Evolutionary conservation across 2,329 filamentous ascomycete species (phyloP), one percentile per base, ranked within the genome.

Genomic region (Epichloe typhina): DNA sequence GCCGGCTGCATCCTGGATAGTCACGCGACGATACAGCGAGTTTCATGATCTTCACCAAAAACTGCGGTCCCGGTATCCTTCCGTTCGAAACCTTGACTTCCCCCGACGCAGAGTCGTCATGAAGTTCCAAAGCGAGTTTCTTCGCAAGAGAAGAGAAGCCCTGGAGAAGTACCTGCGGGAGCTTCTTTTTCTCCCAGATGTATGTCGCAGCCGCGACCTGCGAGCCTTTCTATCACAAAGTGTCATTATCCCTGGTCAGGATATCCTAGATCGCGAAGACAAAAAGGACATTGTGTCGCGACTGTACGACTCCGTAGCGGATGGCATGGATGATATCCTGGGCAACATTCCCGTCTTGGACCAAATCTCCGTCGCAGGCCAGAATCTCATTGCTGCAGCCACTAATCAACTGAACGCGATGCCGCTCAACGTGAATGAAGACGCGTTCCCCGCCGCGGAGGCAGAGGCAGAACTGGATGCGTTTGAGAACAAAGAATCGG

Each of bases 251-350:
- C 77, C 79, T 50, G 76, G 78, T 17, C 76, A 82, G 50, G 71
- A 78, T 50, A 57, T 75, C 26, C 67, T 79, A 46, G 76, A 76
- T 48, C 74, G 72, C 6, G 80, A 84, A 50, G 80, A 80, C 59
- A 86, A 86, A 66, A 84, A 79, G 64, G 87, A 97, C 63, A 90
- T 98, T 65, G 93, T 98, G 56, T 89, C 88, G 0, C 83, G 93
- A 4, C 82, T 98, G 46, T 98, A 97, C 69, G 94, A 94, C 64
- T 97, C 91, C 0, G 91, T 98, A 21, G 87, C 91, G 0, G 93
- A 98, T 62, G 93, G 94, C 36, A 94, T 98, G 84, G 93, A 98
- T 64, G 93, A 98, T 59, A 94, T 98, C 50, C 73, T 98, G 3
- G 93, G 93, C 51, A 97, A 95, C 62, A 91, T 97, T 42, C 88